Evolutionary conservation across 495 filamentous ascomycete genomes (phyloP), one percentile per base, ranked within the genome.

Genomic region (Penicillium ochrochloron): DNA sequence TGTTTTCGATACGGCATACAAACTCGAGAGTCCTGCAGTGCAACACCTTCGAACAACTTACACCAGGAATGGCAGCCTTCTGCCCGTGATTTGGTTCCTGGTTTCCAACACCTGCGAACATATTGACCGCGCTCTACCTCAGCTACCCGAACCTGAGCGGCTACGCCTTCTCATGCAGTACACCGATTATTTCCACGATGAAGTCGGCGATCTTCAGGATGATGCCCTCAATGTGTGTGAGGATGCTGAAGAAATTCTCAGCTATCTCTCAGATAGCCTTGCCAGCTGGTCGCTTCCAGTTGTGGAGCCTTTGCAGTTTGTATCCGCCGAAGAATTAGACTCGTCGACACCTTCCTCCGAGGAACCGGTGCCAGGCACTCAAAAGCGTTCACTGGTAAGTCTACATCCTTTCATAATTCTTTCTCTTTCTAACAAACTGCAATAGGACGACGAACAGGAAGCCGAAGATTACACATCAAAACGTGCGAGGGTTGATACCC

Each of bases 71-170:
- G 74, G 74, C 21, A 66, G 75, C 29, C 70, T 81, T 48, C 66
- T 83, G 19, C 84, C 84, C 3, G 76, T 86, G n/a, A 75, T 87
- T 31, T 77, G 81, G 61, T 71, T 88, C 11, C 61, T 88, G 12
- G 75, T 88, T 9, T 76, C 82, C 35, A 84, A 83, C 60, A 79
- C 84, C 5, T 80, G 82, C 53, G 85, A 89, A 65, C 86, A 89
- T 62, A 77, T 88, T 42, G 78, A 83, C 60, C 74, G 77, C 41
- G 86, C 83, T 59, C 70, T 86, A 25, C 79, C 84, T 6, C 66
- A 78, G n/a, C 44, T 83, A 35, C 64, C 76, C 1, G 71, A 70
- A 34, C 48, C 70, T 0, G 75, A 80, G 50, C 76, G 79, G 54
- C 62, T 85, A 34, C 73, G 69, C 14, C 60, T 77, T 37, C 66